Percentiles rank a stretch among this genome's conserved stretches.
These are phyloP conservation scores for Gonapodya prolifera DNA, from an alignment of 192 early-diverging fungal species.

Conservation along the genomic window DNA sequence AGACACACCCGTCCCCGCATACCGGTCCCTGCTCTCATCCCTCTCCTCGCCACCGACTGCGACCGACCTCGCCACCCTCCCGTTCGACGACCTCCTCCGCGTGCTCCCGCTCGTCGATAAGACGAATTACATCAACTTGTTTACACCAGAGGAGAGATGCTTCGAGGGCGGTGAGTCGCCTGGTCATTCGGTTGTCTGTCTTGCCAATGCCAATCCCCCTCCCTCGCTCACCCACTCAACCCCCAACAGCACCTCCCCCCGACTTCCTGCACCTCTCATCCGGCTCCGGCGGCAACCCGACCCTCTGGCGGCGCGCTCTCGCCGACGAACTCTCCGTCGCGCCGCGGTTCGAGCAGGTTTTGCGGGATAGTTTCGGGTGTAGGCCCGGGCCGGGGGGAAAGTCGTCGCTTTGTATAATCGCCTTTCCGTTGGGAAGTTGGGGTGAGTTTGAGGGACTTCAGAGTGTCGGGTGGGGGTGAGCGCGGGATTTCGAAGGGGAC, in stretches of 20 bases:
- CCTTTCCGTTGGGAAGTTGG: not conserved
- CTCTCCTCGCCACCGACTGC: not conserved
- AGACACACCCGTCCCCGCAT: not conserved
- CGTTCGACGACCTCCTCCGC: not conserved
- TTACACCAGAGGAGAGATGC: not conserved
- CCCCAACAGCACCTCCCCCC: not conserved
- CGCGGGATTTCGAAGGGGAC: too few species aligned
- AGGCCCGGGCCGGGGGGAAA: not conserved
- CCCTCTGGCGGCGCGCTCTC: not conserved
- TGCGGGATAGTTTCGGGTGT: not conserved
- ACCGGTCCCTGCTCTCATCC: not conserved
- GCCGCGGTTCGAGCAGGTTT: slow-evolving; percentile 1
- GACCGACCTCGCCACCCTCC: too few species aligned
- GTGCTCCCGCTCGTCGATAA: not conserved
- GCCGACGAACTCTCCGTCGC: not conserved
- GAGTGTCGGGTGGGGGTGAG: too few species aligned
- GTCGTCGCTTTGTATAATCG: not conserved
- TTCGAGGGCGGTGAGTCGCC: not conserved
- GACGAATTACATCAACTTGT: slow-evolving; percentile 2
- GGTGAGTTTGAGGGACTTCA: not conserved
- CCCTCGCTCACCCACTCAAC: too few species aligned
- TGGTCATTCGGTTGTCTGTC: too few species aligned
- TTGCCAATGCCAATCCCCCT: too few species aligned
- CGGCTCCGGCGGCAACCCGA: not conserved
- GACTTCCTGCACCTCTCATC: not conserved